A percentile compares a stretch with the other conserved stretches of the same genome.
Conservation (phyloP, 176 grass and related monocot species). For the Alloteropsis semialata region DNA sequence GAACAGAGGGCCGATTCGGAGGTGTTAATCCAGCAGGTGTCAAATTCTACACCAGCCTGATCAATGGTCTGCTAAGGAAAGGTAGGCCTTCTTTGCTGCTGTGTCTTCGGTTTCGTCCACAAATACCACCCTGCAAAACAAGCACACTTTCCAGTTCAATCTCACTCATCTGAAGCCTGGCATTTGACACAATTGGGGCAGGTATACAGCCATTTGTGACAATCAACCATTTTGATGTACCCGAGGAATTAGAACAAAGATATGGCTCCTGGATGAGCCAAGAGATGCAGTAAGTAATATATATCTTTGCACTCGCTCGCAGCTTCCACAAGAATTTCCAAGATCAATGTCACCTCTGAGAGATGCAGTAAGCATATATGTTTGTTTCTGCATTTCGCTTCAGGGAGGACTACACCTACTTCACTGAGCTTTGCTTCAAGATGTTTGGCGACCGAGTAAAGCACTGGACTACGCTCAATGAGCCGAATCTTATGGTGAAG, state of each 20-base stretch:
- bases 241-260: conserved; percentile 50
- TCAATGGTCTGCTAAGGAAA: conserved; percentile 41
- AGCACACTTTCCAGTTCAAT: not conserved
- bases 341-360: not conserved
- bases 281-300: conserved; percentile 45
- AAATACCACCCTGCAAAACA: not conserved
- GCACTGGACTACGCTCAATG: conserved; percentile 61
- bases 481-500: conserved; percentile 44
- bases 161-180: not conserved
- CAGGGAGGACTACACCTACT: conserved; percentile 62
- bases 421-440: conserved; percentile 60
- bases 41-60: conserved; percentile 51
- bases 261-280: conserved; percentile 56
- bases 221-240: conserved; percentile 57
- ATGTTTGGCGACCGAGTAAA: conserved; percentile 75
- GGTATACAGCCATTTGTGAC: conserved; percentile 72
- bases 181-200: conserved; percentile 7
- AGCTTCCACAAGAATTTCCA: not conserved
- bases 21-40: conserved; percentile 40
- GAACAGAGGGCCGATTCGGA: conserved; percentile 51
- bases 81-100: not conserved
- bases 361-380: not conserved
- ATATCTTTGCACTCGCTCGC: not conserved
- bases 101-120: not conserved
- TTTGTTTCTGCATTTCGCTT: not conserved